Evolutionary conservation across 2,329 filamentous ascomycete genomes (phyloP).

Genomic region (Monilinia fructicola): DNA sequence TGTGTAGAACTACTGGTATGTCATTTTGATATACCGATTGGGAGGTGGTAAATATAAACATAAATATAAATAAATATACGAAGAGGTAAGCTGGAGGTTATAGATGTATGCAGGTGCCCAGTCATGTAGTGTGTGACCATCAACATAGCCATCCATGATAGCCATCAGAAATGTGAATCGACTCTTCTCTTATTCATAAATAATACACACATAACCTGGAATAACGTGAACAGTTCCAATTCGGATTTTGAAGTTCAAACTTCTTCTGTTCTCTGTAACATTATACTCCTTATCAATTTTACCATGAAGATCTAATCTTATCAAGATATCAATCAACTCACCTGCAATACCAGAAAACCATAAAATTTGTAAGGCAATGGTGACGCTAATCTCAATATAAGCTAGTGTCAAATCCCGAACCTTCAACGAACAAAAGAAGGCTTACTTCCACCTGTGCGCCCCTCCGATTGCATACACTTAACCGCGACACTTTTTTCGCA

Average conservation of each 20-base stretch:
- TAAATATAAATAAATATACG: neutral
- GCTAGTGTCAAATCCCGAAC: conserved; percentile 13
- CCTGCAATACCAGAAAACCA: neutral
- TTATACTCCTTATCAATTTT: neutral
- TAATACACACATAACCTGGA: neutral
- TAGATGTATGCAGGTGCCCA: too few relatives aligned
- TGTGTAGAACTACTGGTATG: neutral
- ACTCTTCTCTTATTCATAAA: neutral
- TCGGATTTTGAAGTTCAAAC: neutral
- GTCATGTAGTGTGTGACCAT: neutral
- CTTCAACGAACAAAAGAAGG: conserved; percentile 24
- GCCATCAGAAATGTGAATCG: neutral
- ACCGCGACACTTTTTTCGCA: conserved; percentile 22
- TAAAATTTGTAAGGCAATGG: conserved; percentile 7
- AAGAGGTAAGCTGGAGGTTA: neutral
- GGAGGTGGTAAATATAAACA: neutral
- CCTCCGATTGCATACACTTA: conserved; percentile 18
- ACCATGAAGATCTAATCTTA: conserved; percentile 17
- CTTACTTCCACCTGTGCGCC: conserved; percentile 21
- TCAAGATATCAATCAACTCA: conserved; percentile 13
- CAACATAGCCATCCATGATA: neutral
- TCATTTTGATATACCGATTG: neutral
- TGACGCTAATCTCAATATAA: neutral
- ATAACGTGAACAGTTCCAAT: neutral
- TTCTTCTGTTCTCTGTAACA: neutral